Evolutionary conservation across 768 basidiomycete genomes (phyloP), one percentile per base, ranked within the genome.

Genomic region (Cubamyces lactineus): DNA sequence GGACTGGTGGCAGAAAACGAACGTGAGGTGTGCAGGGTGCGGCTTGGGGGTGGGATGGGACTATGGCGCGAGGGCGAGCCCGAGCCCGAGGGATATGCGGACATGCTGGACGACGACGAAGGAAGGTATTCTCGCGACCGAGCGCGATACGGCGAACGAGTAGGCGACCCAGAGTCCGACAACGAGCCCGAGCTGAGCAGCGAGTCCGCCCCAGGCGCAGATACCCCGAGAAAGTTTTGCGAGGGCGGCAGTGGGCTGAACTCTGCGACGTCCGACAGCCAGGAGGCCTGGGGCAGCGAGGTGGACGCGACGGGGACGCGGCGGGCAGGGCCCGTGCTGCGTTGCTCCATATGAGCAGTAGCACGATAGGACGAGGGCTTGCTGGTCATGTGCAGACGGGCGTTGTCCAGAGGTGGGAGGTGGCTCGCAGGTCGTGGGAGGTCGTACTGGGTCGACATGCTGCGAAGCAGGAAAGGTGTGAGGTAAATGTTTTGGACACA

Each of bases 361-460:
- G 58, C 23, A 43, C 23, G 58, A 19, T 50, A 45, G 42, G 63
- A 56, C 17, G 50, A 34, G 13, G 47, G 38, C 45, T 59, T 51
- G 49, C 42, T 55, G 48, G 53, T 26, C 58, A 57, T 57, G 24
- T 60, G 58, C 58, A 59, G 43, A 19, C 45, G 52, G 13, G 58
- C 40, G 28, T 28, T 23, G 43, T 60, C 63, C 57, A 64, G 55
- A 11, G 58, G 24, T 16, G 55, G 45, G 16, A 50, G 54, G 41
- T 53, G 53, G 51, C 51, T 52, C 21, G 63, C 54, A 48, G 63
- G 53, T 34, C 48, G 63, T 38, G 63, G 53, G 50, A 57, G 45
- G 57, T 60, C 63, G 63, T 59, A 64, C 58, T 60, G 57, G 9
- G 63, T 46, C 58, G 63, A 64, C 63, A 64, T 64, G 54, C 63